These are phyloP conservation scores for Phytophthora tubulina DNA, from an alignment of 352 stramenopile species.

Conservation along the genomic window DNA sequence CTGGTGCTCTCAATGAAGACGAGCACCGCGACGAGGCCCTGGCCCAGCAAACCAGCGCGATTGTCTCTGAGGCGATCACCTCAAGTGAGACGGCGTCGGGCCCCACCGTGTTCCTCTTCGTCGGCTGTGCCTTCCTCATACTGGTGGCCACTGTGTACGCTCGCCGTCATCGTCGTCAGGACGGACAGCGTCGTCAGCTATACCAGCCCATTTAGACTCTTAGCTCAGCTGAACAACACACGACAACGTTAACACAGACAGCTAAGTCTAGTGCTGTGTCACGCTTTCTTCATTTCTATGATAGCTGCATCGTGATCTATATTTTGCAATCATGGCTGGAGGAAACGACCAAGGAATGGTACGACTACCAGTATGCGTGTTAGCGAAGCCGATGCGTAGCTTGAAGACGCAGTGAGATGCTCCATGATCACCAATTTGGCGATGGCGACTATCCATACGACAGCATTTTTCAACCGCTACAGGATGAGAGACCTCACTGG, in stretches of 20 bases:
- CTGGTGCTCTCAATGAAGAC: slow-evolving; percentile 17
- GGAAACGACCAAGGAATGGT: no score
- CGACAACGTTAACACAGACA: no score
- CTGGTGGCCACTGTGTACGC: slow-evolving; percentile 33
- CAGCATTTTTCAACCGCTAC: no score
- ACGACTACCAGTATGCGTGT: no score
- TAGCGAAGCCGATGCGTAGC: no score
- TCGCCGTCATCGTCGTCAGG: slow-evolving; percentile 30
- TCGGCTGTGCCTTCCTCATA: slow-evolving; percentile 37
- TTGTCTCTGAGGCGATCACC: slow-evolving; percentile 27
- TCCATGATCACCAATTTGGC: no score
- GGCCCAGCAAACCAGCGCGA: slow-evolving; percentile 23
- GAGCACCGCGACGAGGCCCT: slow-evolving; percentile 22
- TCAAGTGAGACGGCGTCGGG: slow-evolving; percentile 20
- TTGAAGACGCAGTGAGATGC: no score
- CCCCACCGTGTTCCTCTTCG: slow-evolving; percentile 35
- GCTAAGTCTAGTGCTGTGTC: no score
- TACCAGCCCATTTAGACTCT: slow-evolving; percentile 36
- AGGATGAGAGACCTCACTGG: no score
- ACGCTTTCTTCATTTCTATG: neutral
- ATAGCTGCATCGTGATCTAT: no score
- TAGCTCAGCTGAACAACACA: neutral
- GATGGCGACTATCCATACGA: no score
- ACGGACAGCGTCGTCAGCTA: slow-evolving; percentile 23
- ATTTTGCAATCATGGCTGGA: no score